Base-by-base conservation (phyloP, 1,139 yeast genomes). In the Groenewaldozyma sp. region DNA sequence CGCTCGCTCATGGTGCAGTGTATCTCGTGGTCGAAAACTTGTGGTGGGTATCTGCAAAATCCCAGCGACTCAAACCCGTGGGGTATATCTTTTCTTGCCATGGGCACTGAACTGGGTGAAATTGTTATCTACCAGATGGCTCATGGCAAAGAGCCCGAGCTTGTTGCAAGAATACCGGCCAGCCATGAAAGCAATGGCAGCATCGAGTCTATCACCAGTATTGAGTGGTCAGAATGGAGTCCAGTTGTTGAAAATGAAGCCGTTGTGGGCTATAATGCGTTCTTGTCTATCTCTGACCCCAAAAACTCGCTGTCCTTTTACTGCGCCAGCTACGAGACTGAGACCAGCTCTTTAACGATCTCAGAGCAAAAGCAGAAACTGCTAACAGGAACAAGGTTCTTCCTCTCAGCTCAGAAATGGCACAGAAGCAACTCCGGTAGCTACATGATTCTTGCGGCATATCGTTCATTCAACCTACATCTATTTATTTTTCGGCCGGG, bases 31-130 rank as follows among this genome's bases (percentile, higher is more conserved):
- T 35, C 39, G 2, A n/a, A 24, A 2, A 16, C 21, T 22, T 20
- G 13, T 4, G 29, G 32, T 5, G 35, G 27, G 5, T 17, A 6
- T 22, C 21, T 47, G 4, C 39, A 38, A n/a, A 45, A 49, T 46
- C 44, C 50, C 9, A 29, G 35, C 7, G 36, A 33, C 19, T 34
- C 38, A 18, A 36, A 39, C 21, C 38, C 39, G 20, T 51, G 55
- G 55, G 55, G 55, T 6, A 41, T 48, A 5, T 37, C 48, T 5
- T 47, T 44, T 24, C 28, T 51, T 13, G 42, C 50, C 5, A 31
- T 50, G 17, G 55, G 54, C 6, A 37, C 43, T 3, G 54, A 51
- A 34, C 26, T 38, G 1, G 52, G 52, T 3, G 27, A 38, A 7
- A 31, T 50, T 6, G 37, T 41, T 16, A 28, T 47, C 13, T 50